Evolutionary conservation across 2,329 filamentous ascomycete species (phyloP), one percentile per base, ranked within the genome.

Genomic region (Ceratocystis alfenasii): DNA sequence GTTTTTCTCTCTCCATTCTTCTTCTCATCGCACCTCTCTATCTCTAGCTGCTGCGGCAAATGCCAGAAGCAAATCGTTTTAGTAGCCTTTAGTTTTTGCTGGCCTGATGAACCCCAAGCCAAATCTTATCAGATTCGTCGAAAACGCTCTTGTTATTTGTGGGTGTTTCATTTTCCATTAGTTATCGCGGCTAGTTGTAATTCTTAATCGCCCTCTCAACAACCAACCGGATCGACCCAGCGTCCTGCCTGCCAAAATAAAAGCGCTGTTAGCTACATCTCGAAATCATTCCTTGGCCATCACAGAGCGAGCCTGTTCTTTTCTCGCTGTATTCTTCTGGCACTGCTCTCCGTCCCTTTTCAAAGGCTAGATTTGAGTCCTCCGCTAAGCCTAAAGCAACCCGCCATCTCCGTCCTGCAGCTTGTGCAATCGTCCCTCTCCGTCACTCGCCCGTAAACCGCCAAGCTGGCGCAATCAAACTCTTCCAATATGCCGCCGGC

Each of bases 401-500:
- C 8, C 45, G 45, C 48, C 48, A 22, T 22, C 48, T 12, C 48
- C 28, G 30, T 20, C 48, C 25, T 41, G 36, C 30, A 7, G 30
- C 30, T 33, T 33, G 30, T 33, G 30, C 36, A 41, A 15, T 41
- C 36, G 3, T 41, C 28, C 12, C 22, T 28, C 30, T 63, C 30
- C 45, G 20, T 10, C 41, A 20, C 22, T 25, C 59, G 59, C 2
- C 10, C 33, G 20, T 44, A 55, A 41, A 20, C 36, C 59, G 60
- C 20, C 63, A 63, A 48, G 7, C 64, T 67, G 66, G 48, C 66
- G 48, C 63, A 55, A 63, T 48, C 63, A 57, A 60, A 48, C 12
- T 65, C 66, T 10, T 50, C 46, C 15, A 45, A 65, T 33, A 61
- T 64, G 36, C 64, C 63, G 36, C 60, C 64, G 30, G 63, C 65